Base-by-base conservation (phyloP, 2,329 filamentous ascomycete species). In the Colletotrichum sp. region DNA sequence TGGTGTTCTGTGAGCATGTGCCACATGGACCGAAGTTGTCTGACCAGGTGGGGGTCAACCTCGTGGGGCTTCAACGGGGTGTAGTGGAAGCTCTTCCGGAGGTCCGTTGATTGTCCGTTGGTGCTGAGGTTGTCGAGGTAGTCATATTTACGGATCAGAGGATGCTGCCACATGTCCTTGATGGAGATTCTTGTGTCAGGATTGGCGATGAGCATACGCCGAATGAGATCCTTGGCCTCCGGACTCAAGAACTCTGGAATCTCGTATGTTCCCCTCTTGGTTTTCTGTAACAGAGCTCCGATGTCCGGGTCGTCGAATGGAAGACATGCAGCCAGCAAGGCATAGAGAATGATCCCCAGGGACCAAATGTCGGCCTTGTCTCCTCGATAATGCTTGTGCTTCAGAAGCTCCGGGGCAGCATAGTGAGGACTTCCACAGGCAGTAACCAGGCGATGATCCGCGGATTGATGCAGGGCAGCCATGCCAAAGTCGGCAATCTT, bases 401-500 rank as follows among this genome's bases (percentile, higher is more conserved):
- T 92, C 77, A 98, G 93, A 39, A 99, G 92, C 83, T 99, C 97
- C 0, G 97, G 97, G 1, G 97, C 96, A 21, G 96, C 96, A 81
- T 99, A 99, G 84, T 99, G 97, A 26, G 97, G 97, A 78, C 97
- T 99, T 24, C 97, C 97, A 81, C 97, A 99, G 6, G 96, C 95
- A 1, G 97, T 99, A 72, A 92, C 94, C 32, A 99, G 90, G 82
- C 93, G 93, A 78, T 95, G 93, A 10, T 92, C 93, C 28, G 92
- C 90, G 5, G 95, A 95, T 83, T 99, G 96, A 78, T 93, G 92
- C 57, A 99, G 89, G 5, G 96, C 96, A 60, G 97, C 97, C 96
- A 99, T 98, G 57, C 97, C 96, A 84, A 99, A 99, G 84, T 99
- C 97, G 68, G 96, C 96, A 80, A 99, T 93, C 85, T 99, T 99